A percentile compares a stretch with the other conserved stretches of the same genome.
Evolutionary conservation across 495 filamentous ascomycete genomes (phyloP).

Genomic region (Xylaria telfairii): DNA sequence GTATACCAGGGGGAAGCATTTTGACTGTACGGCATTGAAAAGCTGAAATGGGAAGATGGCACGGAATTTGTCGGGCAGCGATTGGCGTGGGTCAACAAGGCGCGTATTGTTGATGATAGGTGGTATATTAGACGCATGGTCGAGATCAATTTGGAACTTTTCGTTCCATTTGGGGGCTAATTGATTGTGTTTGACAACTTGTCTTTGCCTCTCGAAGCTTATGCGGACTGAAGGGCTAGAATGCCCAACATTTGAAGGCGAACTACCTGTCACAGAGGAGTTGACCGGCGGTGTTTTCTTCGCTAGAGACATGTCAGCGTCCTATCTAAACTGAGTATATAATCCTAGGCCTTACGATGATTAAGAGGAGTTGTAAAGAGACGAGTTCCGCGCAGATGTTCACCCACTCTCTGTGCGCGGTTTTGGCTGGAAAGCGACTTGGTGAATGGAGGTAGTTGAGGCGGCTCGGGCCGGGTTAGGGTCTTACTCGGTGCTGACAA

Average conservation of each 20-base stretch:
- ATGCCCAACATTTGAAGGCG: constrained; percentile 36
- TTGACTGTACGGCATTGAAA: constrained; percentile 94
- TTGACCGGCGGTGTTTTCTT: constrained; percentile 28
- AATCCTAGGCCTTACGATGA: constrained; percentile 32
- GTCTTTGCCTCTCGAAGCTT: constrained; percentile 35
- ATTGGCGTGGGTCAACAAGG: constrained; percentile 69
- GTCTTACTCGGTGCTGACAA: neutral
- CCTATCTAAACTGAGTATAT: constrained; percentile 5
- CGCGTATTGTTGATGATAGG: constrained; percentile 67
- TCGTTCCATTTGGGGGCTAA: constrained; percentile 27
- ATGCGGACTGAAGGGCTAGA: constrained; percentile 51
- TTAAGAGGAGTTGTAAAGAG: constrained; percentile 41
- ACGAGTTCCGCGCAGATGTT: constrained; percentile 37
- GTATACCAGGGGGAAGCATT: constrained; percentile 78
- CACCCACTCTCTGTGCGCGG: constrained; percentile 31
- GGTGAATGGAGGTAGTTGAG: constrained; percentile 25
- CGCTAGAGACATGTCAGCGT: constrained; percentile 29
- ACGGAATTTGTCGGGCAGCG: constrained; percentile 79
- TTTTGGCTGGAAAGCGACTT: constrained; percentile 19
- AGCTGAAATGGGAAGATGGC: constrained; percentile 78
- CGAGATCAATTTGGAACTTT: constrained; percentile 29
- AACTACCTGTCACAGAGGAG: constrained; percentile 36
- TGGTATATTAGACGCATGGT: constrained; percentile 38
- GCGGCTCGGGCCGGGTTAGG: neutral
- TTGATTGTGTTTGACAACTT: constrained; percentile 21